These are phyloP conservation scores for Tetradesmus obliquus DNA, from an alignment of 139 green algal genomes.

Conservation along the genomic window DNA sequence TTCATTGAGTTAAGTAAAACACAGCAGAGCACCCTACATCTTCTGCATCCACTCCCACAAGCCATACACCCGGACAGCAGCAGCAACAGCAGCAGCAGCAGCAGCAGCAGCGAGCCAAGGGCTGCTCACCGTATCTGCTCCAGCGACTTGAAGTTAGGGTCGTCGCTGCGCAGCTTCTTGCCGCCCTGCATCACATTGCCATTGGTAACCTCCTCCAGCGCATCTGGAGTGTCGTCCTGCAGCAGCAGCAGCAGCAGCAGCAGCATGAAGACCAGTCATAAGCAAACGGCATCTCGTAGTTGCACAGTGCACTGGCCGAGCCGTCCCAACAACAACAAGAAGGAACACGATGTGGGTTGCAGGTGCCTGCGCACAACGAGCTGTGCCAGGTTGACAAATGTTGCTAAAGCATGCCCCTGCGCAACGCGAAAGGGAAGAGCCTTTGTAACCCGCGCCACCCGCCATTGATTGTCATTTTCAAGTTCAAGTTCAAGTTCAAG, in stretches of 20 bases:
- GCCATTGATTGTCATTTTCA: no score
- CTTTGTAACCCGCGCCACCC: no score
- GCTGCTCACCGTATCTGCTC: slow-evolving; percentile 74
- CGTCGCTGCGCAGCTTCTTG: slow-evolving; percentile 82
- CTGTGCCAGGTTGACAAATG: no score
- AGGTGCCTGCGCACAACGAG: no score
- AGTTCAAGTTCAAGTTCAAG: no score
- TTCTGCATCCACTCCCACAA: background rate
- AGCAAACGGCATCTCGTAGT: background rate
- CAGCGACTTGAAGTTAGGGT: slow-evolving; percentile 77
- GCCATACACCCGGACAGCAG: no score
- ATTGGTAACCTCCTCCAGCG: slow-evolving; percentile 63
- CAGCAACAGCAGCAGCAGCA: background rate
- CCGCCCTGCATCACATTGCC: slow-evolving; percentile 41
- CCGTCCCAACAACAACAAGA: no score
- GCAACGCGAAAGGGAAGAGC: no score
- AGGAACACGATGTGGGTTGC: no score
- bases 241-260: background rate
- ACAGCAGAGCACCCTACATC: background rate
- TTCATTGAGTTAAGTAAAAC: no score
- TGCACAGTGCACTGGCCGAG: background rate
- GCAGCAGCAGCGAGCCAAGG: background rate
- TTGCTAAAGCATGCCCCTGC: background rate
- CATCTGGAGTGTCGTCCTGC: slow-evolving; percentile 63
- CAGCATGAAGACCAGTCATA: slow-evolving; percentile 13